Evolutionary conservation across 306 rosid genomes (phyloP).

Genomic region (Bauhinia variegata): DNA sequence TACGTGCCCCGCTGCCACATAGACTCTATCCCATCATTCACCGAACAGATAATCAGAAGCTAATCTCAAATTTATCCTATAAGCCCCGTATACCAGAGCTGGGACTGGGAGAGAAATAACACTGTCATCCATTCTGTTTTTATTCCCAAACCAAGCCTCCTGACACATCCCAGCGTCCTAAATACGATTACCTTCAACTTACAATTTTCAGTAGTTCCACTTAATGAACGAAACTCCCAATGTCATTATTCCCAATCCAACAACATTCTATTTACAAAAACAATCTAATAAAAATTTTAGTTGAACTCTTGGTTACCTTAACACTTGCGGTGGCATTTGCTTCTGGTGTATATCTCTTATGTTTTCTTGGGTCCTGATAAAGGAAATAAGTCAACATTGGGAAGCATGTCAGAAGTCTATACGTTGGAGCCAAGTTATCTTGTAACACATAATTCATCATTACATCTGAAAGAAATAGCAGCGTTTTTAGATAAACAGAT

Average conservation of each 20-base stretch:
- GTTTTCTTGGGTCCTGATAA: constrained; percentile 78
- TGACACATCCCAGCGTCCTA: background rate
- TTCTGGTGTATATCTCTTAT: constrained; percentile 69
- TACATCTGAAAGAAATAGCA: constrained; percentile 2
- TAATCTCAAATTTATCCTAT: too few species aligned
- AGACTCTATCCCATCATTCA: too few species aligned
- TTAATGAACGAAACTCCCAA: background rate
- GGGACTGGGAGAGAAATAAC: too few species aligned
- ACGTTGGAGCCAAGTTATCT: constrained; percentile 29
- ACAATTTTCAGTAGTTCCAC: background rate
- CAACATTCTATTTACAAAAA: background rate
- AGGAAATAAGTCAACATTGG: constrained; percentile 36
- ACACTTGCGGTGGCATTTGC: constrained; percentile 67
- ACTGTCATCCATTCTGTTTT: too few species aligned
- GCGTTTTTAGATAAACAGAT: constrained; percentile 33
- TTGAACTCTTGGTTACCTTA: constrained; percentile 60
- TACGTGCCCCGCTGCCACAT: too few species aligned
- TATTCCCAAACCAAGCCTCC: too few species aligned
- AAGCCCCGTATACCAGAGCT: too few species aligned
- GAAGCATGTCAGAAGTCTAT: too few species aligned
- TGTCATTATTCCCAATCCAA: background rate
- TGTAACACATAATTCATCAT: constrained; percentile 21
- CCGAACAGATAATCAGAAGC: too few species aligned
- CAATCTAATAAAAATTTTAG: constrained; percentile 5
- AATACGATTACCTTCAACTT: too few species aligned